Evolutionary conservation across 257 asterid genomes (phyloP), one percentile per base, ranked within the genome.

Genomic region (Lantana camara): DNA sequence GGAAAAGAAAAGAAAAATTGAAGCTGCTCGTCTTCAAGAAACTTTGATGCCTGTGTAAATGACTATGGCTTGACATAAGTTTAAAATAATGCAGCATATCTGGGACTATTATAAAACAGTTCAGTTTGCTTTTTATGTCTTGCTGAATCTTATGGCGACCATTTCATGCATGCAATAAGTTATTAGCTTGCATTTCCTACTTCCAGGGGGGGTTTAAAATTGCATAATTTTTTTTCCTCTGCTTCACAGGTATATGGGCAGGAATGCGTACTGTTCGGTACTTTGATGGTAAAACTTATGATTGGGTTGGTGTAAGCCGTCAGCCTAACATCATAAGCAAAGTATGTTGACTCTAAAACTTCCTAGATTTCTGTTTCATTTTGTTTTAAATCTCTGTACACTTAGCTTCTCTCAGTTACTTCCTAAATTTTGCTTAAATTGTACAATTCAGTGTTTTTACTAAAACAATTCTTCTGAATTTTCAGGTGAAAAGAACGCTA

Each of bases 251-350:
- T 65, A 92, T 92, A 29, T 92, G 97, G 98, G 95, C 98, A 35
- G 98, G 97, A 70, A 92, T 92, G 98, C 80, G 82, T 60, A 92
- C 95, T 4, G 97, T 92, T 57, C 75, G 96, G 57, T 87, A 92
- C 69, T 92, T 92, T 47, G 97, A 92, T 61, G 98, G 96, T 46
- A 87, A 71, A 82, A 92, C 98, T 9, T 92, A 89, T 20, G 94
- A 89, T 70, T 92, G 98, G 98, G 96, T 92, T 61, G 96, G 98
- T 67, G 83, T 92, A 67, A 89, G 96, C 82, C 79, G 87, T 72
- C 96, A 92, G 80, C 97, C 97, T 71, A 92, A 89, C 85, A 92
- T 92, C 79, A 83, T 92, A 77, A 85, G 95, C 57, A 92, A 87
- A 72, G 98, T 92, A 87, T n/a, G 82, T 75, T 11, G 14, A 14